phyloP scores from a whole-genome alignment of 2,329 filamentous ascomycete species.

The Fusarium sp. region DNA sequence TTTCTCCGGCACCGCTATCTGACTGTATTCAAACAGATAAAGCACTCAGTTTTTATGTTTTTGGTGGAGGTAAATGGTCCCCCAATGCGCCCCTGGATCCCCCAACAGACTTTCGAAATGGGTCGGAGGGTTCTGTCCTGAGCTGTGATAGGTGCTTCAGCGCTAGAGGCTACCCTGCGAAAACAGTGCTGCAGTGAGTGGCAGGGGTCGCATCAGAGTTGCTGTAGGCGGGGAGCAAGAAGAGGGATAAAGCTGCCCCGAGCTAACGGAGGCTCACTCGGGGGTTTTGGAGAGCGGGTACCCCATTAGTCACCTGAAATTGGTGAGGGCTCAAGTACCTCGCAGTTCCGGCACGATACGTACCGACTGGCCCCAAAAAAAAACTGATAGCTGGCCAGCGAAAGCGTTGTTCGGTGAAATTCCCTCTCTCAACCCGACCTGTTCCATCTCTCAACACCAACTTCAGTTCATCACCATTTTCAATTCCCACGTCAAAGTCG shows the following conservation, averaged over 20 bases:
- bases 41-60: slow-evolving; percentile 3
- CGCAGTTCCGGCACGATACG: slow-evolving; percentile 44
- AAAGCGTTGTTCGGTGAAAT: slow-evolving; percentile 45
- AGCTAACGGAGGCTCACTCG: slow-evolving; percentile 43
- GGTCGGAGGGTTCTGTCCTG: slow-evolving; percentile 18
- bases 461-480: slow-evolving; percentile 37
- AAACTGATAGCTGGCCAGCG: slow-evolving; percentile 44
- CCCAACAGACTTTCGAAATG: slow-evolving; percentile 42
- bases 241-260: slow-evolving; percentile 47
- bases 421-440: slow-evolving; percentile 46
- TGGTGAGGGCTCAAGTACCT: slow-evolving; percentile 36
- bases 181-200: slow-evolving; percentile 19
- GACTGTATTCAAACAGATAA: slow-evolving; percentile 6
- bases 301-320: slow-evolving; percentile 13
- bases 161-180: background rate
- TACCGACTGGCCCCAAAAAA: slow-evolving; percentile 47
- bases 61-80: slow-evolving; percentile 37
- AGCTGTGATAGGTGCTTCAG: slow-evolving; percentile 28
- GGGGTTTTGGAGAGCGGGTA: slow-evolving; percentile 41
- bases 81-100: slow-evolving; percentile 38
- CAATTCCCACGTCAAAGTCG: slow-evolving; percentile 42
- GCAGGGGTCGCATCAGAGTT: slow-evolving; percentile 24
- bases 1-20: slow-evolving; percentile 28
- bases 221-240: slow-evolving; percentile 37
- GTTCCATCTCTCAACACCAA: slow-evolving; percentile 43